Evolutionary conservation across 2,329 filamentous ascomycete species (phyloP), one percentile per base, ranked within the genome.

Genomic region (Penicillium glabrum): DNA sequence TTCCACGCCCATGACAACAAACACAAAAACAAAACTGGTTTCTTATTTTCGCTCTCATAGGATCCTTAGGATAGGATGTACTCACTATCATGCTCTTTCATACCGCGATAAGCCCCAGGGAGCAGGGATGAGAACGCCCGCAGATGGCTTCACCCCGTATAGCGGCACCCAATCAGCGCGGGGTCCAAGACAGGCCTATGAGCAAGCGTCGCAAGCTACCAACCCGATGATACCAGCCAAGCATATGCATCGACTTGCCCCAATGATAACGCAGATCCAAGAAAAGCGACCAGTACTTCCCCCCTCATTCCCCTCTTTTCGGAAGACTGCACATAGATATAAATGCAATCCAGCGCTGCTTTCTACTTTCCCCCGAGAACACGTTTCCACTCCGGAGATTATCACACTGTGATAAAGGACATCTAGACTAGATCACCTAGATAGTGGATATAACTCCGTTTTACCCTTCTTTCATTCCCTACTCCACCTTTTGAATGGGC

Each of bases 401-500:
- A n/a, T 33, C 23, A 23, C 23, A 23, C 43, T 35, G 35, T 29
- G 31, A 55, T 35, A 35, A 46, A 46, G 41, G 41, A 26, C 31
- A 37, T 37, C 23, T 49, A 39, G 46, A 33, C 41, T 53, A 45
- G 37, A 48, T 56, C 27, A 31, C 27, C 55, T 53, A 35, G 35
- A 26, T 46, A 37, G 26, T 47, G 33, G 46, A 54, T 33, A 44
- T 39, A 41, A 41, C 45, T 50, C 39, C 24, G 11, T 41, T 29
- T 35, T 46, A 50, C 39, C 13, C 27, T 51, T 50, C 49, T 27
- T 48, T 59, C 35, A n/a, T 50, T 55, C 48, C 43, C 21, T 26
- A 57, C 52, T 33, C 23, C 27, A 47, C 58, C 51, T 29, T 68
- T 74, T 75, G 72, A 73, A 75, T 75, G 72, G 72, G 72, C 71